phyloP scores from a whole-genome alignment of 768 basidiomycete genomes.

The Collybiopsis luxurians region DNA sequence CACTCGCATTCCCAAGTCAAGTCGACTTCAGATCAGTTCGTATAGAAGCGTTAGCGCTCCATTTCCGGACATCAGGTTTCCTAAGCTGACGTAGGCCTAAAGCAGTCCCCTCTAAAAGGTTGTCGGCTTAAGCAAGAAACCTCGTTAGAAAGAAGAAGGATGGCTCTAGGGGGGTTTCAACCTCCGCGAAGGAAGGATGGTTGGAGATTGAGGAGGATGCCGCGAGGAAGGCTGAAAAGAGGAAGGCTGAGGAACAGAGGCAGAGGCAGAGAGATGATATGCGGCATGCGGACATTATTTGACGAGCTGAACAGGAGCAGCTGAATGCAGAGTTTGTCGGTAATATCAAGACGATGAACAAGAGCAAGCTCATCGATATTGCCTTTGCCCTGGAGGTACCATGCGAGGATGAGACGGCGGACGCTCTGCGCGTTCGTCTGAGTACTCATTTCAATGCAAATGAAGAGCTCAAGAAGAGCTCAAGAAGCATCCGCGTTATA shows the following conservation, averaged over 20 bases:
- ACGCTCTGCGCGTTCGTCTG: neutral
- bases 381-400: neutral
- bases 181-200: neutral
- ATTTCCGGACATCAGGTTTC: too few species aligned
- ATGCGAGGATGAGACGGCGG: neutral
- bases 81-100: too few species aligned
- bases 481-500: neutral
- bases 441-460: neutral
- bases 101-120: too few species aligned
- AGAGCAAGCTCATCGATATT: neutral
- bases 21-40: too few species aligned
- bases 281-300: neutral
- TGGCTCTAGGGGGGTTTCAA: neutral
- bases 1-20: too few species aligned
- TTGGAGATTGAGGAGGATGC: neutral
- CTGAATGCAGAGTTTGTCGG: neutral
- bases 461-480: too few species aligned
- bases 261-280: neutral
- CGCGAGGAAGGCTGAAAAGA: neutral
- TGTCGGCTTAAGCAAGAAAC: too few species aligned
- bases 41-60: too few species aligned
- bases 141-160: constrained; percentile 1
- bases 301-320: neutral
- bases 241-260: neutral
- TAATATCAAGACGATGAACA: neutral